Evolutionary conservation across 805 yeast species (phyloP), one percentile per base, ranked within the genome.

Genomic region (Clavispora asparagi): DNA sequence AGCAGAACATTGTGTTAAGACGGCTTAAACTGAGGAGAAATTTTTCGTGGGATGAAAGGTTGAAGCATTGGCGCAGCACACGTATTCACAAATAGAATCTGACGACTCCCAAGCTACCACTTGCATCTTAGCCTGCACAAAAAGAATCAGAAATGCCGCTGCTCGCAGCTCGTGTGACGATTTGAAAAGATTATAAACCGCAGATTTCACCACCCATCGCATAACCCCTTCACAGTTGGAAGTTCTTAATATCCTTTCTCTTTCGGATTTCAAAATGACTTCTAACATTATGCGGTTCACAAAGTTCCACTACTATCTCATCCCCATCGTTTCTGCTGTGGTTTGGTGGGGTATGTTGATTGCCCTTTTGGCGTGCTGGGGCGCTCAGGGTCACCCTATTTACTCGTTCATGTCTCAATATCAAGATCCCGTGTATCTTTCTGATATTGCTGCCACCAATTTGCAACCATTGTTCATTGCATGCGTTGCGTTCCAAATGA

Each of bases 261-360:
- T 17, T 33, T 17, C 3, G 12, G 7, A 16, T 33, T 33, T 23
- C 25, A 16, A 11, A 13, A 31, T 53, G 57, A 40, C 53, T 6
- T 39, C 50, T 10, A 42, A 36, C 17, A 31, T 46, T 2, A 48
- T 60, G 28, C 44, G 60, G 26, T 71, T 70, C 55, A 57, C 83
- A 63, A 61, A 79, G 67, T 51, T 70, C 49, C 67, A 80, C 67
- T 68, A 73, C 65, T 67, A 78, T 63, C 55, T 78, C 29, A 67
- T 90, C 32, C 97, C 97, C 3, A 64, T 89, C 38, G 57, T 82
- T 2, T 78, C 88, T 1, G 67, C 80, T 43, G 63, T 82, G 1
- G 83, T 82, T 13, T 91, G 97, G 97, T 86, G 90, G 81, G 96
- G 87, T 4, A 87, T 89, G 96, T 77, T 91, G 10, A 82, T 85